Evolutionary conservation across 306 rosid genomes (phyloP).

Genomic region (Rosa multiflora): DNA sequence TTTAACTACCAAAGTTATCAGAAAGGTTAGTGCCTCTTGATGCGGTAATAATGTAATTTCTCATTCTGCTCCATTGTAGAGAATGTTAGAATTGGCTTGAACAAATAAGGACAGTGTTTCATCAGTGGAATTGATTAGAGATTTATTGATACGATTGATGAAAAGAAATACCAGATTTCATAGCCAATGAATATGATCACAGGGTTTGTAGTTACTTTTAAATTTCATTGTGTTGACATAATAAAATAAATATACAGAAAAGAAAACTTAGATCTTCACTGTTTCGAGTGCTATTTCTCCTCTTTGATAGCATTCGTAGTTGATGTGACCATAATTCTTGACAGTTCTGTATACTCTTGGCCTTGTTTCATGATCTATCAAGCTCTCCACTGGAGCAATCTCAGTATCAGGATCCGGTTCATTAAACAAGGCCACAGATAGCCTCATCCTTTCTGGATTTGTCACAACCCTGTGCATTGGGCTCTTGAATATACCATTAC

Average conservation of each 20-base stretch:
- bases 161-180: too few species aligned
- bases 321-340: background rate
- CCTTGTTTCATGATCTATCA: slow-evolving; percentile 15
- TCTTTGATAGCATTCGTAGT: slow-evolving; percentile 16
- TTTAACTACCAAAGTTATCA: too few species aligned
- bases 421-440: slow-evolving; percentile 13
- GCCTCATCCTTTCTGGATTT: slow-evolving; percentile 17
- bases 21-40: too few species aligned
- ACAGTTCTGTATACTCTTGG: background rate
- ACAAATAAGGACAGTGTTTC: too few species aligned
- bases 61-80: too few species aligned
- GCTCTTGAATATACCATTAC: slow-evolving; percentile 25
- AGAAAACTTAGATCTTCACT: background rate
- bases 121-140: too few species aligned
- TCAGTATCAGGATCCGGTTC: slow-evolving; percentile 17
- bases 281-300: slow-evolving; percentile 19
- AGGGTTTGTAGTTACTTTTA: background rate
- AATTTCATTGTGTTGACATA: background rate
- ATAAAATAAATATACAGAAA: background rate
- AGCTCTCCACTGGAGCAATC: slow-evolving; percentile 13
- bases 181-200: background rate
- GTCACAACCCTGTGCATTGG: slow-evolving; percentile 27
- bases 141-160: too few species aligned
- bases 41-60: too few species aligned
- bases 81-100: too few species aligned